Evolutionary conservation across 1,139 yeast genomes (phyloP).

Genomic region (Yamadazyma triangularis): DNA sequence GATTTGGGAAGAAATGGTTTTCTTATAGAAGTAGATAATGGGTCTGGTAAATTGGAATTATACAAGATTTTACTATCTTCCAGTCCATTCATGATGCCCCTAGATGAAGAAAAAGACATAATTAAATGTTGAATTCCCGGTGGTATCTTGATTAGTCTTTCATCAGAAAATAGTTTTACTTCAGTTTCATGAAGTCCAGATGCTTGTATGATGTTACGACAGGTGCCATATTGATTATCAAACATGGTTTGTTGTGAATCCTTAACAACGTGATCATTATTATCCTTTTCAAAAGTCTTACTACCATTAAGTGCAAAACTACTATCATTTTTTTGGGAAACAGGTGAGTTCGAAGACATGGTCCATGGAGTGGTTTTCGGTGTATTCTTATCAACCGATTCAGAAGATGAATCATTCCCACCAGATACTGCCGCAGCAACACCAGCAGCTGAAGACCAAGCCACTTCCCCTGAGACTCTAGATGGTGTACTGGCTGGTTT

Average conservation of each 20-base stretch:
- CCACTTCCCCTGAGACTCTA: constrained; percentile 59
- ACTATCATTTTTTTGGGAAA: not conserved
- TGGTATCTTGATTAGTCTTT: constrained; percentile 49
- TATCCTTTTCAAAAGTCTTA: not conserved
- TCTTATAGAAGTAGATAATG: constrained; percentile 17
- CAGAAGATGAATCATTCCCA: not conserved
- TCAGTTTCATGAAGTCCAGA: constrained; percentile 17
- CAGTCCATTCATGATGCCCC: constrained; percentile 18
- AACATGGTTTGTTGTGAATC: not conserved
- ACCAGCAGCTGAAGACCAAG: constrained; percentile 70
- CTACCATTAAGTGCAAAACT: not conserved
- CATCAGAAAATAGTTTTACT: constrained; percentile 32
- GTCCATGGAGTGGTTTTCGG: no score
- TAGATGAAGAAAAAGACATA: constrained; percentile 45
- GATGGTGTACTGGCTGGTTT: constrained; percentile 69
- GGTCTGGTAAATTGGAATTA: constrained; percentile 4
- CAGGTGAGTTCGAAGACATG: not conserved
- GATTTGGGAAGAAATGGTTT: constrained; percentile 39
- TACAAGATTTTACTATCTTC: constrained; percentile 4
- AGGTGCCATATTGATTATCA: not conserved
- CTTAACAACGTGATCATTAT: not conserved
- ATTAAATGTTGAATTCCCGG: constrained; percentile 71
- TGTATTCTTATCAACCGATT: not conserved
- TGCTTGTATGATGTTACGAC: not conserved
- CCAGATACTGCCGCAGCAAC: constrained; percentile 11